A percentile compares a stretch with the other conserved stretches of the same genome.
Conservation (phyloP, 2,329 filamentous ascomycete species). For the Pyricularia grisea region DNA sequence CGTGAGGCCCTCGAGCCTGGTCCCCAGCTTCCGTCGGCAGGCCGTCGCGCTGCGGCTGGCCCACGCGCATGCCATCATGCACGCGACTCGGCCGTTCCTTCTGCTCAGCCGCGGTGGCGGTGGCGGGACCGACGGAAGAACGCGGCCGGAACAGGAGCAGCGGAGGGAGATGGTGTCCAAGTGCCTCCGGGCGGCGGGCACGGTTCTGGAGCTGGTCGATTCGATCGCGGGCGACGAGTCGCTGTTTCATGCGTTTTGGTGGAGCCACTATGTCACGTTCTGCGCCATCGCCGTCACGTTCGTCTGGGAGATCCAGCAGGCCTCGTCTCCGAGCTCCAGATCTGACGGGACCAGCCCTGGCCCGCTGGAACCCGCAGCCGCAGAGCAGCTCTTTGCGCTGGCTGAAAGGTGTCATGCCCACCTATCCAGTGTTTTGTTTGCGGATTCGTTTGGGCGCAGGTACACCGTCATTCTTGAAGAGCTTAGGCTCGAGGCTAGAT, state of each 20-base stretch:
- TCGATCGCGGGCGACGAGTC: constrained; percentile 26
- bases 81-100: constrained; percentile 45
- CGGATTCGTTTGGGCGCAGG: constrained; percentile 32
- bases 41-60: constrained; percentile 43
- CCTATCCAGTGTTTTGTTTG: constrained; percentile 26
- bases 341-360: background rate
- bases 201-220: constrained; percentile 32
- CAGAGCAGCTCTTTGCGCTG: constrained; percentile 23
- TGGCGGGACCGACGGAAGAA: constrained; percentile 6
- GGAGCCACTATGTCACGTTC: constrained; percentile 43
- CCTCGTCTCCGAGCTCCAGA: constrained; percentile 12
- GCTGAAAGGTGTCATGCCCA: constrained; percentile 37
- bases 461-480: constrained; percentile 45
- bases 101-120: constrained; percentile 19
- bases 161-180: constrained; percentile 25
- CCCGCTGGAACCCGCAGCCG: background rate
- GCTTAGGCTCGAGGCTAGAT: constrained; percentile 27
- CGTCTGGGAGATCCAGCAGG: constrained; percentile 39
- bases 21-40: constrained; percentile 35
- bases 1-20: constrained; percentile 32
- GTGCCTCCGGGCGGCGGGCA: constrained; percentile 37
- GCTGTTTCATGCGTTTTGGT: constrained; percentile 39
- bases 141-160: constrained; percentile 10
- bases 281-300: constrained; percentile 43
- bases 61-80: constrained; percentile 44